Conservation (phyloP, 495 filamentous ascomycete species). For the Aspergillus leporis region DNA sequence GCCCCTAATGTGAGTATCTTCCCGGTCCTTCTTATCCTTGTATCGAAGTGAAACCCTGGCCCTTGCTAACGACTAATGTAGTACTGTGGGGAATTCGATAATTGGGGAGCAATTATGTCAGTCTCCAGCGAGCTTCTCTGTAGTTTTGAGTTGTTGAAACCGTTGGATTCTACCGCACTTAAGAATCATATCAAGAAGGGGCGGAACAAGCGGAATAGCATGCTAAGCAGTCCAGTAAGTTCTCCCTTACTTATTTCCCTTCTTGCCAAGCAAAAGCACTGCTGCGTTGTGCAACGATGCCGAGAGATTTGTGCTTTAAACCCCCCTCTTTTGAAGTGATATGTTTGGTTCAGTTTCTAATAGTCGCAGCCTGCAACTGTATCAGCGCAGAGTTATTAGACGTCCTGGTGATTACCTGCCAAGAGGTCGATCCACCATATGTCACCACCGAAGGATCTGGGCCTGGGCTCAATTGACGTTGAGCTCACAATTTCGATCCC, state of each 20-base stretch:
- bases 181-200: conserved; percentile 99
- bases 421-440: conserved; percentile 26
- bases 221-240: conserved; percentile 91
- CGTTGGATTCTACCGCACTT: conserved; percentile 91
- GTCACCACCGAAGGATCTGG: conserved; percentile 27
- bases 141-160: conserved; percentile 96
- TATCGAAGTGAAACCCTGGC: not conserved
- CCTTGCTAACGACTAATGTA: conserved; percentile 38
- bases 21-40: not conserved
- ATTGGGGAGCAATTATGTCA: conserved; percentile 99
- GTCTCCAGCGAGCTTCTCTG: conserved; percentile 91
- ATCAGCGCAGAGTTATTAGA: conserved; percentile 51
- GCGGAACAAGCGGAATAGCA: conserved; percentile 83
- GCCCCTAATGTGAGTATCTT: conserved; percentile 82
- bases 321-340: conserved; percentile 11
- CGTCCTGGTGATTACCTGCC: conserved; percentile 18
- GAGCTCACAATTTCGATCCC: conserved; percentile 15
- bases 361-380: conserved; percentile 43
- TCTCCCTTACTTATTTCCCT: conserved; percentile 23
- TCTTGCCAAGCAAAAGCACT: conserved; percentile 29
- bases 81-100: conserved; percentile 99
- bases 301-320: conserved; percentile 24
- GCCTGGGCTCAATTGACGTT: conserved; percentile 7
- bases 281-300: conserved; percentile 28
- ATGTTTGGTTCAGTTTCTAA: conserved; percentile 24